These are phyloP conservation scores for Pestalotiopsis sp. DNA, from an alignment of 2,329 filamentous ascomycete species.

Conservation along the genomic window DNA sequence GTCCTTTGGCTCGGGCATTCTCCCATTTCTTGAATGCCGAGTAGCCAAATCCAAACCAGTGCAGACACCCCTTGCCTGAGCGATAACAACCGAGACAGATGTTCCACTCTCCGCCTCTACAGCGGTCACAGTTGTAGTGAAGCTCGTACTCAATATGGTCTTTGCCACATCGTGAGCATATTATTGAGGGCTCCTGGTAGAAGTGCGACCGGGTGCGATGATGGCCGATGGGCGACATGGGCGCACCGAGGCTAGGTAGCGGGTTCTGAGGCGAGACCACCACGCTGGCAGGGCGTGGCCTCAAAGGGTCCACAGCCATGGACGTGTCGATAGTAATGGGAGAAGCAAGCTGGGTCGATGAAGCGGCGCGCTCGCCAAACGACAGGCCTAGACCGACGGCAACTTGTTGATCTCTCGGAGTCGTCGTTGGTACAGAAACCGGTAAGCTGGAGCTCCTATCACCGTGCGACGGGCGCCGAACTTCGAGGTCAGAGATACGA, in stretches of 20 bases:
- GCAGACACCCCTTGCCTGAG: slow-evolving; percentile 72
- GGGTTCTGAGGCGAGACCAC: slow-evolving; percentile 37
- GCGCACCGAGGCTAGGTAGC: slow-evolving; percentile 33
- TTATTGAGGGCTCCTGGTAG: slow-evolving; percentile 72
- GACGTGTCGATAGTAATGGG: slow-evolving; percentile 19
- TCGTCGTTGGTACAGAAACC: slow-evolving; percentile 21
- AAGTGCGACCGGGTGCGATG: slow-evolving; percentile 49
- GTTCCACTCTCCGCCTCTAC: slow-evolving; percentile 72
- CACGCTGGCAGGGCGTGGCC: slow-evolving; percentile 41
- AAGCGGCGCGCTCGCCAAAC: slow-evolving; percentile 30
- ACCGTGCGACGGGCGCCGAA: slow-evolving; percentile 40
- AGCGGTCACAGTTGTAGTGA: slow-evolving; percentile 80
- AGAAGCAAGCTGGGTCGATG: slow-evolving; percentile 21
- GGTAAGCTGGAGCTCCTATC: slow-evolving; percentile 45
- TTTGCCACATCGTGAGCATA: slow-evolving; percentile 72
- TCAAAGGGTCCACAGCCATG: slow-evolving; percentile 22
- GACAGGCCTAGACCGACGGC: slow-evolving; percentile 7
- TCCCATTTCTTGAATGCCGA: slow-evolving; percentile 72
- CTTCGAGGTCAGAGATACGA: slow-evolving; percentile 38
- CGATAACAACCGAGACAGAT: slow-evolving; percentile 84
- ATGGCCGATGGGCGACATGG: slow-evolving; percentile 32
- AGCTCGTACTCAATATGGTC: slow-evolving; percentile 80
- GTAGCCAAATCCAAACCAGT: slow-evolving; percentile 88
- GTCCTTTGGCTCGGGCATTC: slow-evolving; percentile 43
- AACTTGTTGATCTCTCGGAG: slow-evolving; percentile 14